Base-by-base conservation (phyloP, 371 early-diverging fungal species). In the Lichtheimia ramosa region DNA sequence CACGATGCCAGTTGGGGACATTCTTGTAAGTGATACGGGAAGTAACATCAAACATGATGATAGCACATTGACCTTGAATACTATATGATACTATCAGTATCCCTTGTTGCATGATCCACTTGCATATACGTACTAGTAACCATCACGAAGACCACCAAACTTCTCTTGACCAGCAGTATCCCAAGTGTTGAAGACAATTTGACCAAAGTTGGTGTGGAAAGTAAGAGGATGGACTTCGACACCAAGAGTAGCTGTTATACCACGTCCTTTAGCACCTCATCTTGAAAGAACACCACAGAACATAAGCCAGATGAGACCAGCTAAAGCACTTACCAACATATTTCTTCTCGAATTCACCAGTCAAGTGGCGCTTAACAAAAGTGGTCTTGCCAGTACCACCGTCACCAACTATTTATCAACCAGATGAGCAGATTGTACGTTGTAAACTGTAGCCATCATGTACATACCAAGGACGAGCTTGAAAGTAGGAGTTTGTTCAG, bases 351-450 rank as follows among this genome's bases (percentile, higher is more conserved):
- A 99, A 99, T 84, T 97, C 99, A 73, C 99, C 99, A 68, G 98
- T 95, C 82, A 96, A 88, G 75, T 99, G 98, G 73, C 99, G 97
- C 88, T 99, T 99, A 66, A 99, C 98, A 74, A 97, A 99, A 64
- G 99, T 99, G 66, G 99, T 99, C 86, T 99, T 99, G 66, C 99
- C 99, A 58, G 99, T 98, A 83, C 99, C 99, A 79, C 99, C 99
- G 81, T 99, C 99, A 65, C 99, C 99, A 74, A 99, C 98, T 83
- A 88, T 34, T 34, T 24, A 23, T 49, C 23, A 56, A 21, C 52
- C 43, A 43, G 41, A 59, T 27, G 49, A 66, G 64, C 46, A 12
- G 50, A 28, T 54, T 8, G 28, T 48, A 58, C 48, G 12, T 34
- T 43, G 27, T 18, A 13, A 3, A 25, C 25, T 21, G 13, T 48